Evolutionary conservation across 1,284 basidiomycete genomes (phyloP).

Genomic region (Pulveroboletus sp.): DNA sequence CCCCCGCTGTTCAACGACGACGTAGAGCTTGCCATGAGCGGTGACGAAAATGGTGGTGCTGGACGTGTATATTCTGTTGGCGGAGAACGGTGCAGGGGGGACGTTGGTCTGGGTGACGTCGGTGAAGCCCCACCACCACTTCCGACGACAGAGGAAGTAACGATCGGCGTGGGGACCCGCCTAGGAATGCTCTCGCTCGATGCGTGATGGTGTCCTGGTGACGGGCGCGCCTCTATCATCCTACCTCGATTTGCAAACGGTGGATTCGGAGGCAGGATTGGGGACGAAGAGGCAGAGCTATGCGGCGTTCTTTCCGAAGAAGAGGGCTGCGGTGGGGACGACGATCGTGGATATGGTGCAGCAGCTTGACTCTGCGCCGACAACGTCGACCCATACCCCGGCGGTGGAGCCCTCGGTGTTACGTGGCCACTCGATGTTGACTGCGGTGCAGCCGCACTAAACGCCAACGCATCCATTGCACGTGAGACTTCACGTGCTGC

Average conservation of each 20-base stretch:
- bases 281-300: conserved; percentile 28
- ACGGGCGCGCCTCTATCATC: conserved; percentile 12
- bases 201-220: neutral
- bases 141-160: neutral
- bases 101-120: conserved; percentile 2
- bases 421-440: conserved; percentile 16
- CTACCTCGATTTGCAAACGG: conserved; percentile 30
- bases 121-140: conserved; percentile 1
- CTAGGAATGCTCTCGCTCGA: conserved; percentile 21
- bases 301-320: conserved; percentile 2
- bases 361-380: conserved; percentile 10
- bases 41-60: conserved; percentile 34
- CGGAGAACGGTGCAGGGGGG: conserved; percentile 41
- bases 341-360: neutral
- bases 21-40: conserved; percentile 35
- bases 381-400: conserved; percentile 19
- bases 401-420: conserved; percentile 24
- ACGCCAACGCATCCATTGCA: conserved; percentile 59
- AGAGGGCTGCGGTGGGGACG: neutral
- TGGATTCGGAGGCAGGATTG: conserved; percentile 32
- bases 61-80: conserved; percentile 41
- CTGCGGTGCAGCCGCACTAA: conserved; percentile 40
- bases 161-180: conserved; percentile 1
- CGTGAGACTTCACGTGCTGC: conserved; percentile 66
- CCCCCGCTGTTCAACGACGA: conserved; percentile 35